A percentile compares a stretch with the other conserved stretches of the same genome.
These are phyloP conservation scores for Fonsecaea monophora DNA, from an alignment of 2,329 filamentous ascomycete species.

Conservation along the genomic window DNA sequence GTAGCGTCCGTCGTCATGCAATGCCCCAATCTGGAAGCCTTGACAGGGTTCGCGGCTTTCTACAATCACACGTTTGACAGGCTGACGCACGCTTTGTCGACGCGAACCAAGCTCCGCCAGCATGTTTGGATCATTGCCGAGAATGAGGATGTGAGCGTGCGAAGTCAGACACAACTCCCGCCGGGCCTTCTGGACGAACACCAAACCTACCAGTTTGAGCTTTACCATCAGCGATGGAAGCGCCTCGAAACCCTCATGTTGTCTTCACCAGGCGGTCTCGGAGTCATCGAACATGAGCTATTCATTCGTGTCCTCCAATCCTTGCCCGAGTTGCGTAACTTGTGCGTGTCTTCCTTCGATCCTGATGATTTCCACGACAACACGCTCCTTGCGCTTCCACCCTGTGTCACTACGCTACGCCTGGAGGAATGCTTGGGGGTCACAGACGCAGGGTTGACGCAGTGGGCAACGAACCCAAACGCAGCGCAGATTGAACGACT, in stretches of 20 bases:
- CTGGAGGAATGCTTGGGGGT: conserved; percentile 63
- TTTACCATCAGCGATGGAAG: conserved; percentile 60
- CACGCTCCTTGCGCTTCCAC: conserved; percentile 59
- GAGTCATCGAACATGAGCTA: conserved; percentile 60
- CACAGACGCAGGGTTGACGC: conserved; percentile 62
- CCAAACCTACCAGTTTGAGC: conserved; percentile 60
- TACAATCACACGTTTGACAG: conserved; percentile 63
- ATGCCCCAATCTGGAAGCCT: conserved; percentile 63
- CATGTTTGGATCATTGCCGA: conserved; percentile 63
- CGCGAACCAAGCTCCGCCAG: conserved; percentile 60
- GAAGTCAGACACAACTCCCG: conserved; percentile 45
- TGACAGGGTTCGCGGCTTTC: conserved; percentile 61
- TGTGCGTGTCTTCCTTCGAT: conserved; percentile 62
- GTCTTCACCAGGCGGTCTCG: conserved; percentile 53
- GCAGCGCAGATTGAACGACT: conserved; percentile 56
- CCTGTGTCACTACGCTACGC: conserved; percentile 58
- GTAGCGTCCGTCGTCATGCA: conserved; percentile 65
- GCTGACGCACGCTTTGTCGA: conserved; percentile 62
- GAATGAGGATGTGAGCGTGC: conserved; percentile 48
- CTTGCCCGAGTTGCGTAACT: conserved; percentile 60
- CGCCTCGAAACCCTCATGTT: conserved; percentile 62
- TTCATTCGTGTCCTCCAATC: conserved; percentile 61
- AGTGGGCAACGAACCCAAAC: conserved; percentile 57
- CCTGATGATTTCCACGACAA: conserved; percentile 62
- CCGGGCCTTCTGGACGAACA: conserved; percentile 57